Evolutionary conservation across 2,329 filamentous ascomycete species (phyloP), one percentile per base, ranked within the genome.

Genomic region (Chalaropsis thielavioides): DNA sequence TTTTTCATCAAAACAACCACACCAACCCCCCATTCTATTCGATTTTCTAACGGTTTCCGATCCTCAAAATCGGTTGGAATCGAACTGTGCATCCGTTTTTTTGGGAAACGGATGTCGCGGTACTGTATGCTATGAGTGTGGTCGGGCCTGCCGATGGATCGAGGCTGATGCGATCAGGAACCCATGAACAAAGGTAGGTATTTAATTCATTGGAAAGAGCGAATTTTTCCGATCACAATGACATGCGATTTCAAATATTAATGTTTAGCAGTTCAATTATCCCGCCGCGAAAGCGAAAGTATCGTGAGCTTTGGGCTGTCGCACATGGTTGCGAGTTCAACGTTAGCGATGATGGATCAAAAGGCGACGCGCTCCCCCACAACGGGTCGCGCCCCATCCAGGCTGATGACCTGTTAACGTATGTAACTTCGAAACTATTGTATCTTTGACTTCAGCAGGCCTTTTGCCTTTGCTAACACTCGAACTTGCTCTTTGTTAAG

Each of bases 221-320:
- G 69, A 70, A 73, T 73, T 79, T 77, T 78, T 78, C 76, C 77
- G 77, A 79, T 79, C 70, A 72, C 70, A 74, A 75, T 70, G 74
- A 77, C 81, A 69, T 73, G 64, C 70, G 71, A 76, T 77, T 76
- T 62, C 72, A 67, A 66, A 66, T 80, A 72, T 75, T 83, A 68
- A 83, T 73, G 49, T 27, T 68, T 68, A 70, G 67, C 73, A 88
- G 85, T 77, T 80, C 82, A 82, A 86, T 87, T 82, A 83, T 88
- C 80, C 82, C 81, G 76, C 90, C 88, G 81, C 88, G 89, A 77
- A 94, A 95, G 83, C 86, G 90, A 76, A 95, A 95, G 81, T 82
- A 96, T 74, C 87, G 87, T 75, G 88, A 94, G 79, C 83, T 96
- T 72, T 95, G 88, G 79, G 81, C 83, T 71, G 83, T 89, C 81